A percentile compares a stretch with the other conserved stretches of the same genome.
phyloP scores from a whole-genome alignment of 2,329 filamentous ascomycete genomes.

The Botryotinia calthae region DNA sequence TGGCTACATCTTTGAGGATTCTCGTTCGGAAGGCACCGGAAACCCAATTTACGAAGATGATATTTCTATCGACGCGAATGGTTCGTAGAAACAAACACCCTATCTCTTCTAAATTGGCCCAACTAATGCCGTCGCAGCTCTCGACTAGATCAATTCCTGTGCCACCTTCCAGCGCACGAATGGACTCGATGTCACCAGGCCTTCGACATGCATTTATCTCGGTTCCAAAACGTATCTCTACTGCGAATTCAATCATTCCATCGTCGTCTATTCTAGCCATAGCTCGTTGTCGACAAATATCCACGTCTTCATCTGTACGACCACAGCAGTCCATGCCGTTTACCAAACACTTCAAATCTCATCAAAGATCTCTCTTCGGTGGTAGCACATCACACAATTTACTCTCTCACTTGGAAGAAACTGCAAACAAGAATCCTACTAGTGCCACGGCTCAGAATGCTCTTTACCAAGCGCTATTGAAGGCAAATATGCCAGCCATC shows the following conservation, averaged over 20 bases:
- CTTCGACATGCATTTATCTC: neutral
- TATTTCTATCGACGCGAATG: conserved; percentile 6
- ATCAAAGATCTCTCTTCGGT: conserved; percentile 34
- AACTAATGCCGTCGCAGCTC: conserved; percentile 13
- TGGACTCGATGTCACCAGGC: neutral
- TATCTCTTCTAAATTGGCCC: neutral
- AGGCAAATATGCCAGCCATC: conserved; percentile 91
- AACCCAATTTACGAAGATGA: neutral
- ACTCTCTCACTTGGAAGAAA: conserved; percentile 82
- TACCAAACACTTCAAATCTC: conserved; percentile 21
- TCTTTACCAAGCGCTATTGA: conserved; percentile 88
- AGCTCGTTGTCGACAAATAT: conserved; percentile 30
- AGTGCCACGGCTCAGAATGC: conserved; percentile 88
- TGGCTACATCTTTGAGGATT: conserved; percentile 15
- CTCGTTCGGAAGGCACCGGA: conserved; percentile 9
- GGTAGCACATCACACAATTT: conserved; percentile 51
- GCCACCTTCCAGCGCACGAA: conserved; percentile 24
- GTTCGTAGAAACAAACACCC: conserved; percentile 1
- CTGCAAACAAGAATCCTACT: conserved; percentile 86
- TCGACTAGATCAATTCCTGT: conserved; percentile 22
- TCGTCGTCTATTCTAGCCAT: conserved; percentile 21
- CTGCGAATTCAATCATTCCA: conserved; percentile 29
- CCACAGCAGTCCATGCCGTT: conserved; percentile 23
- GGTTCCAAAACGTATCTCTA: conserved; percentile 19
- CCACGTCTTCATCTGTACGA: conserved; percentile 27